Evolutionary conservation across 2,329 filamentous ascomycete species (phyloP).

Genomic region (Daldinia eschscholtzii): DNA sequence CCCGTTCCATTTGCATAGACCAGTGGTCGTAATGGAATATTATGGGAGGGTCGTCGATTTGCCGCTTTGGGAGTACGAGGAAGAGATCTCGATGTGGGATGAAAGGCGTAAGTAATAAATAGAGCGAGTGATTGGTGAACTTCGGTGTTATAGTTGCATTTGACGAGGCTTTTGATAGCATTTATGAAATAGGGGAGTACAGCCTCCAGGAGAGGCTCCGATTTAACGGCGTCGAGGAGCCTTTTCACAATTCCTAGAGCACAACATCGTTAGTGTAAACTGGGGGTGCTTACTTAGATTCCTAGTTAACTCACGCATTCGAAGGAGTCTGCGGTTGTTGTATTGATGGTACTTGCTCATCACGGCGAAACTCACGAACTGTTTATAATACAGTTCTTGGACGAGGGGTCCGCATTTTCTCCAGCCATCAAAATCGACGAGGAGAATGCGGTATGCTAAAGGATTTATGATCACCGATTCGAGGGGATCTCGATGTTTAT

Average conservation of each 20-base stretch:
- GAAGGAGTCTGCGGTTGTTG: slow-evolving; percentile 85
- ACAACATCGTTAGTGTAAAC: slow-evolving; percentile 24
- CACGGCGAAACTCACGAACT: slow-evolving; percentile 89
- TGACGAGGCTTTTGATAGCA: slow-evolving; percentile 83
- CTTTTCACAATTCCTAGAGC: slow-evolving; percentile 85
- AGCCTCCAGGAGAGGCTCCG: slow-evolving; percentile 79
- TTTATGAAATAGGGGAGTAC: slow-evolving; percentile 81
- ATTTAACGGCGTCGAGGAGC: slow-evolving; percentile 89
- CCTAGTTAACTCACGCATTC: slow-evolving; percentile 80
- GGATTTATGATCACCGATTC: slow-evolving; percentile 97
- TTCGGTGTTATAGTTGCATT: slow-evolving; percentile 84
- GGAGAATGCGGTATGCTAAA: slow-evolving; percentile 88
- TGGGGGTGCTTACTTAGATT: slow-evolving; percentile 38
- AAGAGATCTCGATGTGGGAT: slow-evolving; percentile 65
- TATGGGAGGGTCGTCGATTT: slow-evolving; percentile 59
- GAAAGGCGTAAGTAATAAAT: slow-evolving; percentile 93
- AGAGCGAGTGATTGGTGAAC: slow-evolving; percentile 88
- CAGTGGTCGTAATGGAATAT: slow-evolving; percentile 55
- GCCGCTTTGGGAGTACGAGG: slow-evolving; percentile 65
- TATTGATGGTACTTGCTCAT: slow-evolving; percentile 93
- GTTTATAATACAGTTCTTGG: slow-evolving; percentile 91
- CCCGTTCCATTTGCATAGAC: slow-evolving; percentile 53
- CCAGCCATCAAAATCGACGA: slow-evolving; percentile 96
- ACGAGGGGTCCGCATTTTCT: slow-evolving; percentile 80
- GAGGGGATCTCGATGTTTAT: slow-evolving; percentile 81